Percentiles rank a stretch among this genome's conserved stretches.
Evolutionary conservation across 495 filamentous ascomycete genomes (phyloP).

Genomic region (Aspergillus incahuasiensis): DNA sequence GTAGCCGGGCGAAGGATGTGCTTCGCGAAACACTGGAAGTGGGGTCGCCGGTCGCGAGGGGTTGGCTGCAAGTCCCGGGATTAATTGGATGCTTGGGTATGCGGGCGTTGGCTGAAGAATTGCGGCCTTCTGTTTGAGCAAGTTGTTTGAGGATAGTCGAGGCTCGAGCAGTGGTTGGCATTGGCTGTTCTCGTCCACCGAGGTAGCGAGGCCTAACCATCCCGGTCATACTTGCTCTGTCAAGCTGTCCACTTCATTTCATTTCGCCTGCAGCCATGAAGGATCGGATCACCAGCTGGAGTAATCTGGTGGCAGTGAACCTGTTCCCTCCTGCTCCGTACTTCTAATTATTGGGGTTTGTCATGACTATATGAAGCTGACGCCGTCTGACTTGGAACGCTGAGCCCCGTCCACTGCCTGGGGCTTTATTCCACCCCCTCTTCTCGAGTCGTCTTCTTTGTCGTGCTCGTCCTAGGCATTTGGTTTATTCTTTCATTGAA

Average conservation of each 20-base stretch:
- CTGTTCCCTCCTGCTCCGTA: background rate
- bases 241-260: background rate
- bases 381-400: background rate
- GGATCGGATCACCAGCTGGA: slow-evolving; percentile 3
- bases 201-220: too few species aligned
- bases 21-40: slow-evolving; percentile 5
- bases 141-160: background rate
- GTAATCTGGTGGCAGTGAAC: slow-evolving; percentile 3
- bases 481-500: background rate
- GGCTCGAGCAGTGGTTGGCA: background rate
- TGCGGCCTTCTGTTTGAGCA: background rate
- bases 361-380: background rate
- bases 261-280: slow-evolving; percentile 3
- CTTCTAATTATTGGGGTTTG: slow-evolving; percentile 3
- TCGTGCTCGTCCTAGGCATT: background rate
- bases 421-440: slow-evolving; percentile 3
- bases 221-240: background rate
- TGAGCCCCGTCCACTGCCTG: background rate
- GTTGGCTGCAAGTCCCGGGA: background rate
- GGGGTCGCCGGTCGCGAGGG: background rate
- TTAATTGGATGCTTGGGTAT: slow-evolving; percentile 2
- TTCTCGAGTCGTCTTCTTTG: slow-evolving; percentile 4
- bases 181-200: background rate
- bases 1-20: slow-evolving; percentile 4
- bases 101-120: slow-evolving; percentile 1